A percentile compares a stretch with the other conserved stretches of the same genome.
Evolutionary conservation across 805 yeast genomes (phyloP).

Genomic region (Naumovozyma baii): DNA sequence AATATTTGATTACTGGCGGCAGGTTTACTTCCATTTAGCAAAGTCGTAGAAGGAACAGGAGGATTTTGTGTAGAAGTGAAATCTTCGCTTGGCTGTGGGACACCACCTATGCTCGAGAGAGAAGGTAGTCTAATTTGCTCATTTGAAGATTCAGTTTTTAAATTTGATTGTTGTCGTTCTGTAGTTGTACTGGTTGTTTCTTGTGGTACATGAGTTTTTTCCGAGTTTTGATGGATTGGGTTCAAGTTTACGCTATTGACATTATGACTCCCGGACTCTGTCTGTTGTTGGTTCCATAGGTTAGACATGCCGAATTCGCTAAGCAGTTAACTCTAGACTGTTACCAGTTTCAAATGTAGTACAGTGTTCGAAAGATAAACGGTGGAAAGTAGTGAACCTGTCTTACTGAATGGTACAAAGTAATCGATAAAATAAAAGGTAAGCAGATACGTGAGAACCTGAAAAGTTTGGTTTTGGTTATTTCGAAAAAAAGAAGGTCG

Average conservation of each 20-base stretch:
- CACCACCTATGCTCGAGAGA: background rate
- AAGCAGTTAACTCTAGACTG: background rate
- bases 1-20: conserved; percentile 6
- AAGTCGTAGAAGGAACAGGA: background rate
- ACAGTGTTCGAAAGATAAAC: too few relatives aligned
- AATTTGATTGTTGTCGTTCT: background rate
- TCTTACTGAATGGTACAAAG: too few relatives aligned
- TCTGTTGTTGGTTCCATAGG: background rate
- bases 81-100: background rate
- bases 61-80: background rate
- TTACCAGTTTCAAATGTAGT: too few relatives aligned
- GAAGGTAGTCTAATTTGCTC: background rate
- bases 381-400: too few relatives aligned
- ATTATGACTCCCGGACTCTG: background rate
- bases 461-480: too few relatives aligned
- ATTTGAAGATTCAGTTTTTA: background rate
- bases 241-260: background rate
- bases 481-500: too few relatives aligned
- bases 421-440: too few relatives aligned
- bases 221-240: background rate
- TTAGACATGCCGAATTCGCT: background rate
- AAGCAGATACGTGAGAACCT: too few relatives aligned
- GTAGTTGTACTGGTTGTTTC: background rate
- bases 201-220: background rate
- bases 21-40: conserved; percentile 9